A percentile compares a stretch with the other conserved stretches of the same genome.
These are phyloP conservation scores for Baudoinia panamericana DNA, from an alignment of 495 filamentous ascomycete species.

Conservation along the genomic window DNA sequence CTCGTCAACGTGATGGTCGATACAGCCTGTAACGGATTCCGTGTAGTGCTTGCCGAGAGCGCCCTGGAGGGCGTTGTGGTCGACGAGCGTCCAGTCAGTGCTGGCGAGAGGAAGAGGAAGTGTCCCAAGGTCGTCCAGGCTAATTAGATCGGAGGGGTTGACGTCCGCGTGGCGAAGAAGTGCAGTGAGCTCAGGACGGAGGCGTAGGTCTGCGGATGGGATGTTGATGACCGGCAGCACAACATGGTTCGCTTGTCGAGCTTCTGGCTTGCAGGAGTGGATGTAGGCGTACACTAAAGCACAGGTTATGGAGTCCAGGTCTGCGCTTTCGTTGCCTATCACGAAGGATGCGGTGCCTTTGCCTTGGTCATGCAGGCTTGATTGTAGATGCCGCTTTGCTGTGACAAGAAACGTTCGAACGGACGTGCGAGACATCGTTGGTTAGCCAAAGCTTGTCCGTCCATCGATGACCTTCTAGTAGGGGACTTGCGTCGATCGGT, in stretches of 20 bases:
- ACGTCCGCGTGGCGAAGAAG: constrained; percentile 33
- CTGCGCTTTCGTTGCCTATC: constrained; percentile 66
- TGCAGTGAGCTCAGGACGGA: constrained; percentile 65
- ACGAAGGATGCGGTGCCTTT: constrained; percentile 42
- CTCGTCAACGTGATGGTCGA: constrained; percentile 91
- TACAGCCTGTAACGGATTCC: constrained; percentile 50
- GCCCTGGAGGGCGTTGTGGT: constrained; percentile 72
- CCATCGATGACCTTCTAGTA: too few relatives aligned
- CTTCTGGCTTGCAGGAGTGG: constrained; percentile 39
- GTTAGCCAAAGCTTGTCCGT: too few relatives aligned
- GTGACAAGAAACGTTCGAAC: constrained; percentile 24
- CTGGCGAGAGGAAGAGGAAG: constrained; percentile 26
- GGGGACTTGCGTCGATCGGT: too few relatives aligned
- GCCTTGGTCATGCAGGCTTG: constrained; percentile 17
- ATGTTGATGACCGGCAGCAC: constrained; percentile 68
- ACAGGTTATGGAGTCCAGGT: constrained; percentile 84
- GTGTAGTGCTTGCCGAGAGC: constrained; percentile 32
- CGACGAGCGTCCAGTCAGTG: constrained; percentile 57
- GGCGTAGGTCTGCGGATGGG: constrained; percentile 48
- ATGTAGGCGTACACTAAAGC: constrained; percentile 79
- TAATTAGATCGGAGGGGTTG: constrained; percentile 31
- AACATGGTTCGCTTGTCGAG: constrained; percentile 35
- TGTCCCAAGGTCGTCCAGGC: constrained; percentile 26
- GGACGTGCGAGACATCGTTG: constrained; percentile 22
- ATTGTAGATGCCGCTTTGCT: constrained; percentile 22